Base-by-base conservation (phyloP, 2,329 filamentous ascomycete species). In the Lasiodiplodia sp. region DNA sequence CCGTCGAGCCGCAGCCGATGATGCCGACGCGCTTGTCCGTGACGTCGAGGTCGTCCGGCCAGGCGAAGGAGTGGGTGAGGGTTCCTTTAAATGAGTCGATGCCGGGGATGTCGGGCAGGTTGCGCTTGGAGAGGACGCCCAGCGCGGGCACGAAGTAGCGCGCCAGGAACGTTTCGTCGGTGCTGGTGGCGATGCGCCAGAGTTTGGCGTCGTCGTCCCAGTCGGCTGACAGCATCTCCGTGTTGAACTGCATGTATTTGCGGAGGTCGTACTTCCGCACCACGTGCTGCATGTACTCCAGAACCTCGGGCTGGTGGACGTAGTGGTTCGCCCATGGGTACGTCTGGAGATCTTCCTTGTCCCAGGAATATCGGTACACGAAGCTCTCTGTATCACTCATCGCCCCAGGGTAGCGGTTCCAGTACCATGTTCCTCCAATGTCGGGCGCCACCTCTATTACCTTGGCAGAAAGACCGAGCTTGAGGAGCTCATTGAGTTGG, bases 221-320 rank as follows among this genome's bases (percentile, higher is more conserved):
- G 2, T 72, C 70, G 1, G 80, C 79, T 0, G 72, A 72, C 4
- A 69, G 69, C 11, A 83, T 71, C 44, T 74, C 73, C 0, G 80
- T 83, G 58, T 82, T 74, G 75, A 84, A 83, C 16, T 78, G 75
- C 52, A 84, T 81, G 65, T 82, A 65, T 23, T 75, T 72, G 4
- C 75, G 72, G 5, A 84, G 70, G 40, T 79, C 69, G 67, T 79
- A 74, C 63, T 73, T 75, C 31, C 76, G 73, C 3, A 73, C 72
- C 8, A 82, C 74, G 49, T 77, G 74, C 18, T 77, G 65, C 10
- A 81, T 71, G 62, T 82, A 82, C 10, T 64, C 70, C 2, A 79
- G 73, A 1, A 78, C 73, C 25, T 82, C 78, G 6, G 76, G 72
- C 51, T 79, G 76, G 1, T 75, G 69, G 0, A 80, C 70, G 65